phyloP scores from a whole-genome alignment of 441 rosid species.

The Codiaeum variegatum region DNA sequence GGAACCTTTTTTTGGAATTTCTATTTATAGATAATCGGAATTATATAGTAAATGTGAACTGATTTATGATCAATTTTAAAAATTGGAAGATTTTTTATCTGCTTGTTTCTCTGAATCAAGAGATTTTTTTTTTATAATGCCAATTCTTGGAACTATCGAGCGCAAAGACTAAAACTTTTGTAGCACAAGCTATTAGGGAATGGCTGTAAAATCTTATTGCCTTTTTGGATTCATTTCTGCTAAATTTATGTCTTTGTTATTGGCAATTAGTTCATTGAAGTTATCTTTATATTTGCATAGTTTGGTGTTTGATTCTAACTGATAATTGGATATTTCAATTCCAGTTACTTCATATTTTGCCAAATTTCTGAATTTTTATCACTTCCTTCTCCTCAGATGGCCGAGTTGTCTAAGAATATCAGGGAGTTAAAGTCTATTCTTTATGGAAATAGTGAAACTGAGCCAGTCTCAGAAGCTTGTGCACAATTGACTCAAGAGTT shows the following conservation, averaged over 20 bases:
- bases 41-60: neutral
- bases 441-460: constrained; percentile 88
- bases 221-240: neutral
- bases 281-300: neutral
- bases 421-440: constrained; percentile 86
- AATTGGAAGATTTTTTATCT: neutral
- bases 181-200: neutral
- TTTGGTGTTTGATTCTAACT: neutral
- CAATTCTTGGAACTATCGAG: neutral
- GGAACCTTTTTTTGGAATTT: neutral
- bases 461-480: constrained; percentile 90
- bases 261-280: neutral
- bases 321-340: neutral
- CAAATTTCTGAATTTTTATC: neutral
- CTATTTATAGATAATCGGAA: neutral
- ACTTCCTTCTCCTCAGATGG: constrained; percentile 44
- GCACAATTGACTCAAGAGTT: constrained; percentile 88
- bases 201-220: neutral
- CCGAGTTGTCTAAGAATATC: constrained; percentile 62
- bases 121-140: neutral
- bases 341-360: neutral
- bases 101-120: neutral
- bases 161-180: neutral
- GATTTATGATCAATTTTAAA: neutral
- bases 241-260: neutral